Percentiles rank a stretch among this genome's conserved stretches.
These are phyloP conservation scores for Kodamaea neixiangensis DNA, from an alignment of 805 yeast genomes.

Conservation along the genomic window DNA sequence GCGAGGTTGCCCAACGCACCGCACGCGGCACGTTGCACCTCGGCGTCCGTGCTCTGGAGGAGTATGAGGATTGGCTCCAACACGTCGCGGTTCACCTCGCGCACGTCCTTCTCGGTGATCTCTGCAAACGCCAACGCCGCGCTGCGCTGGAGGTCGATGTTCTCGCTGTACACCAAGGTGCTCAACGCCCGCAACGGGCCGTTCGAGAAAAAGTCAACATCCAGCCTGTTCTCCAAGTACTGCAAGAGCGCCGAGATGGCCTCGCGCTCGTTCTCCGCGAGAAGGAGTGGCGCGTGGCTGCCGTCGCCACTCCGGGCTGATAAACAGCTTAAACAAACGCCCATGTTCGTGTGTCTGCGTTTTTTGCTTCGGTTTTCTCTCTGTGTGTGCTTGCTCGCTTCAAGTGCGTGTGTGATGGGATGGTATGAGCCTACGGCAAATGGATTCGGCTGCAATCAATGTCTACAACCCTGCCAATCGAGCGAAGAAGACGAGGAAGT, in stretches of 20 bases:
- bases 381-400: too few species aligned
- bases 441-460: too few species aligned
- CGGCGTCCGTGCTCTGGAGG: slow-evolving; percentile 84
- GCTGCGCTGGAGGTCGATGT: slow-evolving; percentile 90
- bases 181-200: slow-evolving; percentile 88
- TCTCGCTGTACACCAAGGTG: slow-evolving; percentile 92
- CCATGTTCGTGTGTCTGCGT: slow-evolving; percentile 27
- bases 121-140: slow-evolving; percentile 99
- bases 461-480: too few species aligned
- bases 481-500: too few species aligned
- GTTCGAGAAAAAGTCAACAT: slow-evolving; percentile 84
- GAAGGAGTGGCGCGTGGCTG: slow-evolving; percentile 70
- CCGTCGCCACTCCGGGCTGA: slow-evolving; percentile 51
- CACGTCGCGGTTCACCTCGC: slow-evolving; percentile 87
- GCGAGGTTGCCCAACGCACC: slow-evolving; percentile 99
- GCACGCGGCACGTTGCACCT: slow-evolving; percentile 97
- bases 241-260: slow-evolving; percentile 90
- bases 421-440: too few species aligned
- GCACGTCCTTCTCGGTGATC: slow-evolving; percentile 93
- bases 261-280: slow-evolving; percentile 93
- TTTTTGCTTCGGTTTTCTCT: too few species aligned
- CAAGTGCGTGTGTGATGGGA: background rate
- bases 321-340: slow-evolving; percentile 45
- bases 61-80: slow-evolving; percentile 90
- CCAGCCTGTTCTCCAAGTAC: slow-evolving; percentile 82